A percentile compares a stretch with the other conserved stretches of the same genome.
These are phyloP conservation scores for Heimioporus retisporus DNA, from an alignment of 1,284 basidiomycete genomes.

Conservation along the genomic window DNA sequence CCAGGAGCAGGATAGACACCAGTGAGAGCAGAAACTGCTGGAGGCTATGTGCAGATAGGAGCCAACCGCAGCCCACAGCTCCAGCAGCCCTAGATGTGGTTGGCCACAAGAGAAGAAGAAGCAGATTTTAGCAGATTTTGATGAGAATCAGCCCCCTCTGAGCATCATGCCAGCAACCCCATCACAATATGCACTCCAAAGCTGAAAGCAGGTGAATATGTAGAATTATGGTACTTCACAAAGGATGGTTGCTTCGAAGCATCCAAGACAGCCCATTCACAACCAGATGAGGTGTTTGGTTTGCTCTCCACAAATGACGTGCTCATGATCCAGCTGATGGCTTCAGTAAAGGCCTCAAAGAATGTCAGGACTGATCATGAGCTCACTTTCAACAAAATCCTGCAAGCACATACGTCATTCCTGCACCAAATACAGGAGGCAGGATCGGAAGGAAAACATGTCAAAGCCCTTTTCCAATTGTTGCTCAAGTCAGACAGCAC, in stretches of 20 bases:
- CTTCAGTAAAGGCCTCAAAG: constrained; percentile 4
- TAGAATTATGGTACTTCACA: constrained; percentile 14
- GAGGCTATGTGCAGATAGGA: too few species aligned
- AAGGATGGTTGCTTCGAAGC: neutral
- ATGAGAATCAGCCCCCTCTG: neutral
- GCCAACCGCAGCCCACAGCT: too few species aligned
- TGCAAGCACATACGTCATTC: neutral
- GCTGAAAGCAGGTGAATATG: neutral
- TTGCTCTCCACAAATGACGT: neutral
- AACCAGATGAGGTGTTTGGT: neutral
- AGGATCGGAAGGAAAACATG: neutral
- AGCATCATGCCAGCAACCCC: neutral
- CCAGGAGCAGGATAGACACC: too few species aligned
- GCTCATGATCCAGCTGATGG: neutral
- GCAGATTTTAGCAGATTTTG: too few species aligned
- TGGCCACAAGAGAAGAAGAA: too few species aligned
- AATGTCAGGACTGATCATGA: constrained; percentile 4
- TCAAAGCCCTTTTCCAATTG: neutral
- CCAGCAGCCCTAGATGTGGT: too few species aligned
- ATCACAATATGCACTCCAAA: constrained; percentile 2
- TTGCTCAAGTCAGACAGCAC: neutral
- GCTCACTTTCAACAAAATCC: neutral
- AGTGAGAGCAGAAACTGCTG: too few species aligned
- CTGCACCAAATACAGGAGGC: constrained; percentile 2
- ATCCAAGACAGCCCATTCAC: neutral